These are phyloP conservation scores for Cyclospora cayetanensis DNA, from an alignment of 169 alveolate species.

Conservation along the genomic window DNA sequence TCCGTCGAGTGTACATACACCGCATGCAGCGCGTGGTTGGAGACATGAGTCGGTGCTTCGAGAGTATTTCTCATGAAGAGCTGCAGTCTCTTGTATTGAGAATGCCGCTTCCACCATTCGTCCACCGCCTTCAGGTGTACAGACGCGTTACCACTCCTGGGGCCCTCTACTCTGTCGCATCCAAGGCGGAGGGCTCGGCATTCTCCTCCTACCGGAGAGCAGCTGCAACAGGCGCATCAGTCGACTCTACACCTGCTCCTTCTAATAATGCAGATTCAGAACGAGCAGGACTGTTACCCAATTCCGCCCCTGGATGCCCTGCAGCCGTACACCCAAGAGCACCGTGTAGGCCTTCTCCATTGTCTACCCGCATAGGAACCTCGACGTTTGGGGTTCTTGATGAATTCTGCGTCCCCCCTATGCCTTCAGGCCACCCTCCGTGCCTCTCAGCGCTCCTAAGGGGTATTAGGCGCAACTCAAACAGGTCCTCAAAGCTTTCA, in stretches of 20 bases:
- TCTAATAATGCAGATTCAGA: background rate
- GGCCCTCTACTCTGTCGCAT: background rate
- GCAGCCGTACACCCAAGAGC: no score
- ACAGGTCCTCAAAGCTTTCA: no score
- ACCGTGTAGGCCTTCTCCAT: no score
- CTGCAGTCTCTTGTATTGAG: background rate
- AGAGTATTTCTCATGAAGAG: slow-evolving; percentile 18
- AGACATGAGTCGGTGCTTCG: slow-evolving; percentile 54
- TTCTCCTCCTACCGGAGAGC: background rate
- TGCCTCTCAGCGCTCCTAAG: background rate
- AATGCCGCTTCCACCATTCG: background rate
- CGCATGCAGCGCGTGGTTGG: slow-evolving; percentile 54
- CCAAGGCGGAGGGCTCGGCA: background rate
- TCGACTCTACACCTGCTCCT: background rate
- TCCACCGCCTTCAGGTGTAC: slow-evolving; percentile 5
- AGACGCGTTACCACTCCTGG: slow-evolving; percentile 9
- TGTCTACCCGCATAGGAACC: background rate
- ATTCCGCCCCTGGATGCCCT: background rate
- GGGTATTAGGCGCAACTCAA: no score
- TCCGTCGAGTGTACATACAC: slow-evolving; percentile 1
- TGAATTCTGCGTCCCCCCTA: background rate
- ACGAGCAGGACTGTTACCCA: slow-evolving; percentile 6
- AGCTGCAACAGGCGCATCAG: background rate
- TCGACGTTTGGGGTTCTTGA: background rate
- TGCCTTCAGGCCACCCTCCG: background rate